Percentiles rank a stretch among this genome's conserved stretches.
Conservation (phyloP, 768 basidiomycete species). For the Mycena rosella region DNA sequence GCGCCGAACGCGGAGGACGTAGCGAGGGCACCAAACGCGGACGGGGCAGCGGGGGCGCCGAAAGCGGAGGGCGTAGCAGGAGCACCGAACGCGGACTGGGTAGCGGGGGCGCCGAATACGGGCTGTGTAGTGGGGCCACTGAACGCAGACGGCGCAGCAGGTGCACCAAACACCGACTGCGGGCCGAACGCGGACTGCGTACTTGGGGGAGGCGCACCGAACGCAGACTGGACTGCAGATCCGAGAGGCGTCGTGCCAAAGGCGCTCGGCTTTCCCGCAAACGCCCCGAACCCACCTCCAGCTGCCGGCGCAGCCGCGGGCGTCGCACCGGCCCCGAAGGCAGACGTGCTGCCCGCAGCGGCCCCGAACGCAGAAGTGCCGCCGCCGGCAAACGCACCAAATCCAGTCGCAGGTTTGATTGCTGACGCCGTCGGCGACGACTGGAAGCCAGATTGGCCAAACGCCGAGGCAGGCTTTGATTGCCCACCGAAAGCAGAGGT, state of each 20-base stretch:
- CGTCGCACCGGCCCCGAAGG: conserved; percentile 37
- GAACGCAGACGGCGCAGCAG: conserved; percentile 26
- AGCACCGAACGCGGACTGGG: too few relatives aligned
- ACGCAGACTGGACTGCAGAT: conserved; percentile 31
- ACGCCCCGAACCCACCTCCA: conserved; percentile 38
- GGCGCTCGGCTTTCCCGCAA: conserved; percentile 32
- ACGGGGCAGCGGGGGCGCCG: background rate
- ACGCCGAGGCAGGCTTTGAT: conserved; percentile 40
- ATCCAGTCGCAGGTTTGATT: conserved; percentile 30
- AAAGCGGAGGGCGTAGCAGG: background rate
- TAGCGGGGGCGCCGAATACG: conserved; percentile 42
- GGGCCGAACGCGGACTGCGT: too few relatives aligned
- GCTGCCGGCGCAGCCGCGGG: conserved; percentile 41
- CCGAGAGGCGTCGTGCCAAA: conserved; percentile 33
- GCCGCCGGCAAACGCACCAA: conserved; percentile 35
- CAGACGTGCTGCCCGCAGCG: conserved; percentile 36
- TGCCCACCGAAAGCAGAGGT: conserved; percentile 18
- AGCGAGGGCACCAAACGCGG: background rate
- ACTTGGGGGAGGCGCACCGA: conserved; percentile 43
- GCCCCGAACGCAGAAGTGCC: conserved; percentile 34
- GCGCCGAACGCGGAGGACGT: background rate
- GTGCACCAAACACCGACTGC: conserved; percentile 31
- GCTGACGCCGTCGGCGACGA: conserved; percentile 23
- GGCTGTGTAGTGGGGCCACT: conserved; percentile 30
- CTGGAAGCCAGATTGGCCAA: conserved; percentile 46